Evolutionary conservation across 2,329 filamentous ascomycete genomes (phyloP).

Genomic region (Lojkania enalia): DNA sequence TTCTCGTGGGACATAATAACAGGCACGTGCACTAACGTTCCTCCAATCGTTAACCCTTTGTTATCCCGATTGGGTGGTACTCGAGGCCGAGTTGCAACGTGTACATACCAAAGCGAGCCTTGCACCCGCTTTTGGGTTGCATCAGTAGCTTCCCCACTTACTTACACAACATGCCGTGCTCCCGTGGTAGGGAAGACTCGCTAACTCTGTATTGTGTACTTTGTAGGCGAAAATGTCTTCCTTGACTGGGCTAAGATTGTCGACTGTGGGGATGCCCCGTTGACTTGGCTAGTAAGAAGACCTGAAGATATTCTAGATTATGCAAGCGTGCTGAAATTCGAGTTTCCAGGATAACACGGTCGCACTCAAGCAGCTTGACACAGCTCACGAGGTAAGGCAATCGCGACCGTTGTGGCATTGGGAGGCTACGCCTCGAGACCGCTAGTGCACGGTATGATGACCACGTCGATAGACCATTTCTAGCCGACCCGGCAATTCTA

Average conservation of each 20-base stretch:
- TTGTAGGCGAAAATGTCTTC: conserved; percentile 47
- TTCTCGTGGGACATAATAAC: conserved; percentile 55
- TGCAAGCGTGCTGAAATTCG: no score
- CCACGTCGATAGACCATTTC: conserved; percentile 47
- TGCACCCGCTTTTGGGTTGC: no score
- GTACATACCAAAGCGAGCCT: neutral
- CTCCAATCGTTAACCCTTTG: neutral
- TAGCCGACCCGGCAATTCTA: conserved; percentile 51
- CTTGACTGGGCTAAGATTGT: conserved; percentile 56
- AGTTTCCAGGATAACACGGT: conserved; percentile 56
- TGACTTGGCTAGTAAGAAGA: conserved; percentile 50
- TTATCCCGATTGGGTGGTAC: no score
- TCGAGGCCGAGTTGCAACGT: no score
- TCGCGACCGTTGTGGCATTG: neutral
- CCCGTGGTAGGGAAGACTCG: no score
- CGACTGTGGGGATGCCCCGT: conserved; percentile 59
- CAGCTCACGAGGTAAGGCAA: conserved; percentile 53
- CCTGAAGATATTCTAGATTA: neutral
- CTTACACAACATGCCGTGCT: no score
- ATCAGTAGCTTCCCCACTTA: no score
- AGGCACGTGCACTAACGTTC: conserved; percentile 43
- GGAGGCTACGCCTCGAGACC: neutral
- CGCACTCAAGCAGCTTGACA: conserved; percentile 57
- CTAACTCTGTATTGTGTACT: no score
- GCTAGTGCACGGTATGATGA: neutral